Base-by-base conservation (phyloP, 768 basidiomycete genomes). In the Hygrocybe coccinea region DNA sequence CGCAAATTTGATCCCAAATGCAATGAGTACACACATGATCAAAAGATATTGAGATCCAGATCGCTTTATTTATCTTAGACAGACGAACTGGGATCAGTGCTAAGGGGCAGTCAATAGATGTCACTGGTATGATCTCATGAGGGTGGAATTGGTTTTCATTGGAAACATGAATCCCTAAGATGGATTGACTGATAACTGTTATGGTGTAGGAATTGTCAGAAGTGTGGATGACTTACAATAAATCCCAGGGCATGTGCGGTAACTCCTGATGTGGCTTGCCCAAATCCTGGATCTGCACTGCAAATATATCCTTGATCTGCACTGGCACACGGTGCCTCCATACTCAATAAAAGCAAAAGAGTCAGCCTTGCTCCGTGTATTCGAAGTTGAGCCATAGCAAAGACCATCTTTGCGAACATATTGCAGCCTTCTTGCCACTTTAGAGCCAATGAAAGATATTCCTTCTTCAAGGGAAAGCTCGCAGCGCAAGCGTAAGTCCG, bases 391-490 rank as follows among this genome's bases (percentile, higher is more conserved):
- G 5, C 64, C 62, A 59, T 65, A 64, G 8, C 57, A 44, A 21
- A 64, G 46, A 4, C 64, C 65, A 56, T 64, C 62, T 52, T 66
- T 66, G 2, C 49, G 52, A 10, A 66, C 45, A 52, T 61, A 64
- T 17, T 21, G 55, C 29, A 60, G 15, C 17, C 17, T 19, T 19
- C 52, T 36, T 7, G 48, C 56, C 6, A 59, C 36, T 9, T 51
- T 11, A 24, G 33, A 6, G 25, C 47, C 33, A 50, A 34, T 29
- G 36, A 54, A 41, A 17, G 50, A 37, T 21, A 29, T 2, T 22
- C 38, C 49, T 25, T 29, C 19, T 38, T 45, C 11, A 21, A 17
- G 11, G 24, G 54, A 24, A 36, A 50, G 56, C 17, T 57, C 55
- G 33, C 44, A 19, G 17, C 14, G 12, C 11, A 59, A 25, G 46